Percentiles rank a stretch among this genome's conserved stretches.
Evolutionary conservation across 495 filamentous ascomycete genomes (phyloP).

Genomic region (Copromyces sp.): DNA sequence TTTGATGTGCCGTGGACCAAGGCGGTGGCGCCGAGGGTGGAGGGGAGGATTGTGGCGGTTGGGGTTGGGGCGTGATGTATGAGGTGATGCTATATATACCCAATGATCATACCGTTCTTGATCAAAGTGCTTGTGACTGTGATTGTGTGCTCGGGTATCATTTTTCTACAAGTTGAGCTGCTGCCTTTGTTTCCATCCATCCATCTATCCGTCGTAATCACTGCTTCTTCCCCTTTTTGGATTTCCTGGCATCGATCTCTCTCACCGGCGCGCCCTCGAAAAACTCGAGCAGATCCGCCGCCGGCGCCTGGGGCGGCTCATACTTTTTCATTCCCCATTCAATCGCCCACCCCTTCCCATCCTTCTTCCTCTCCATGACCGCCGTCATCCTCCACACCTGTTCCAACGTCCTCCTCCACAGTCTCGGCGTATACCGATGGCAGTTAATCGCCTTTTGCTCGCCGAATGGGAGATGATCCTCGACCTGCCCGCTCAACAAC

Average conservation of each 20-base stretch:
- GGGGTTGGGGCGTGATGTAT: background rate
- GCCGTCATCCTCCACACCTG: slow-evolving; percentile 28
- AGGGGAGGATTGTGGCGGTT: slow-evolving; percentile 55
- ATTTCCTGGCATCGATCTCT: background rate
- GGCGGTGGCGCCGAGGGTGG: slow-evolving; percentile 62
- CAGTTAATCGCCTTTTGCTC: slow-evolving; percentile 20
- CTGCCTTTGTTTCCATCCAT: background rate
- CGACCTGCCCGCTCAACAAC: slow-evolving; percentile 22
- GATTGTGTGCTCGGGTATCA: background rate
- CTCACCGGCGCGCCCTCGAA: slow-evolving; percentile 14
- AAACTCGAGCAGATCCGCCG: slow-evolving; percentile 13
- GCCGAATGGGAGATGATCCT: slow-evolving; percentile 26
- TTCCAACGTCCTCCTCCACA: slow-evolving; percentile 21
- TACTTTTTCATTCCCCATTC: slow-evolving; percentile 23
- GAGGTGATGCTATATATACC: too few species aligned
- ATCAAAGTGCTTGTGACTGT: background rate
- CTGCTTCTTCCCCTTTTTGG: background rate
- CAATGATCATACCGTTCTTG: too few species aligned
- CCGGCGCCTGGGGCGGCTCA: slow-evolving; percentile 6
- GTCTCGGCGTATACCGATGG: slow-evolving; percentile 12
- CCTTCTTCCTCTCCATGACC: slow-evolving; percentile 16
- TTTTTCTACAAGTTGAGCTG: background rate
- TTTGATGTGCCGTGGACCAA: slow-evolving; percentile 67
- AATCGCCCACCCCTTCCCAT: slow-evolving; percentile 14
- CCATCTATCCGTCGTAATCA: background rate